Evolutionary conservation across 306 rosid genomes (phyloP), one percentile per base, ranked within the genome.

Genomic region (Pterocarpus macrocarpus): DNA sequence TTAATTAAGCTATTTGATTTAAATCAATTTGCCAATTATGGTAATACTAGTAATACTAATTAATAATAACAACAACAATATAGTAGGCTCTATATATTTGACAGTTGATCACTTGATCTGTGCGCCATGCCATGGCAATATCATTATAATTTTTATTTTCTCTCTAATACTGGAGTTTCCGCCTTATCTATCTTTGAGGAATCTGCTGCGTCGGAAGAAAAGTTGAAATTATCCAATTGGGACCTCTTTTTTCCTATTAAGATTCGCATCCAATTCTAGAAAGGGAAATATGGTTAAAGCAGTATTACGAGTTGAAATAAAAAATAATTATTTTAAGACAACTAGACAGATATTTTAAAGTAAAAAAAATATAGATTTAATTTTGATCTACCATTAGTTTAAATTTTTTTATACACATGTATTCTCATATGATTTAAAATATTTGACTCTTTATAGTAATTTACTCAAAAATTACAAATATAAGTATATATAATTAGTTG

Each of bases 161-260:
- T 16, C 14, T 3, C 9, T 5, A 15, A 8, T 13, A 43, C 33
- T 52, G 64, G 79, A 66, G 64, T 85, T 84, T 81, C 15, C 74
- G 69, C 64, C 77, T 82, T 88, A 71, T 75, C 88, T 89, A 87
- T 82, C 90, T 78, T 58, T 65, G 84, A 71, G 80, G 95, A 87
- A 91, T 92, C 91, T 88, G 76, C 87, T 85, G 81, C 77, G 93
- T 85, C 86, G 89, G 84, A 86, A 79, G 66, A 80, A 80, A 79
- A 80, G 88, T 82, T 86, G 94, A 75, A 71, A 88, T 82, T 90
- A 90, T 90, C 92, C 95, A 82, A 53, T 83, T 85, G 92, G 88
- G 90, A 90, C 90, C 88, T 81, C 81, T 57, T 77, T 83, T 72
- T 65, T 57, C 55, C 73, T 35, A 75, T 59, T 41, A 9, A 39